Percentiles rank a stretch among this genome's conserved stretches.
phyloP scores from a whole-genome alignment of 345 rosid genomes.

The Syzygium grande region DNA sequence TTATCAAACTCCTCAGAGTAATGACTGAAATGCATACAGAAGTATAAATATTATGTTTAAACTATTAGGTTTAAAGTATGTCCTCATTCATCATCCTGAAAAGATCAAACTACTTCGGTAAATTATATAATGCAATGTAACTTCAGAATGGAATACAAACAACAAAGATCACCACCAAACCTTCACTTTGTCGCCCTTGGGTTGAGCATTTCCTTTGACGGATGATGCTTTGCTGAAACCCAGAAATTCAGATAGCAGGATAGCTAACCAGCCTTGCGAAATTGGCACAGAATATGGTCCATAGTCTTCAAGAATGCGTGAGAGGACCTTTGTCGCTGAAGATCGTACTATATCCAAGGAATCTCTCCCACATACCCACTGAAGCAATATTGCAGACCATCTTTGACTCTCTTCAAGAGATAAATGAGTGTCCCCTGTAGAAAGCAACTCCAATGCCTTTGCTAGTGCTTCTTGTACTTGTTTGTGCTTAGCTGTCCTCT shows the following conservation, averaged over 20 bases:
- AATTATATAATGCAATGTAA: background rate
- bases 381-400: constrained; percentile 81
- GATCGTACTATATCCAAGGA: constrained; percentile 52
- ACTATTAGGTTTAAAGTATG: background rate
- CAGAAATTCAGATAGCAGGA: constrained; percentile 57
- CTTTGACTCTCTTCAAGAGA: constrained; percentile 88
- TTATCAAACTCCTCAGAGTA: too few relatives aligned
- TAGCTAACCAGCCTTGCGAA: constrained; percentile 95
- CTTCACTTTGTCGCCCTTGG: constrained; percentile 60
- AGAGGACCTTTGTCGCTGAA: constrained; percentile 73
- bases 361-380: constrained; percentile 65
- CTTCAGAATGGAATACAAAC: background rate
- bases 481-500: constrained; percentile 55
- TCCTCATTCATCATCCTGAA: background rate
- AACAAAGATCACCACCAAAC: constrained; percentile 15
- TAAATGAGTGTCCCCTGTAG: constrained; percentile 49
- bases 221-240: constrained; percentile 43
- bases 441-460: constrained; percentile 74
- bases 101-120: background rate
- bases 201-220: constrained; percentile 44
- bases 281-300: constrained; percentile 70
- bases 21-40: background rate
- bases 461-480: constrained; percentile 82
- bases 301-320: constrained; percentile 70
- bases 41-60: background rate